A percentile compares a stretch with the other conserved stretches of the same genome.
phyloP scores from a whole-genome alignment of 2,329 filamentous ascomycete species.

The Hypoxylon sp. region DNA sequence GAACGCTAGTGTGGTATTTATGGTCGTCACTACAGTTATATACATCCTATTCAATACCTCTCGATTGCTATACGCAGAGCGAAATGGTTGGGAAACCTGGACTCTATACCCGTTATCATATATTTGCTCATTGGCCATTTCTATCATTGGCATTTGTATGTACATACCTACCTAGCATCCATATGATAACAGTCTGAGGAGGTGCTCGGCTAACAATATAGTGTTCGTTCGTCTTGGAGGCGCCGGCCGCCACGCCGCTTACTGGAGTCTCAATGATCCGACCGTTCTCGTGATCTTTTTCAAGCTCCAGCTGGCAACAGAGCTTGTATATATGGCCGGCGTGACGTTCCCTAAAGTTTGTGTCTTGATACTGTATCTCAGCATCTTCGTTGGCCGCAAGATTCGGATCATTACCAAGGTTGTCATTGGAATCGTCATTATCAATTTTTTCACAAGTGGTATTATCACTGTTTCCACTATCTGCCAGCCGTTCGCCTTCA shows the following conservation, averaged over 20 bases:
- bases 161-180: neutral
- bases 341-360: slow-evolving; percentile 5
- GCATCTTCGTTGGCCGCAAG: neutral
- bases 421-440: slow-evolving; percentile 3
- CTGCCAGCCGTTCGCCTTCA: slow-evolving; percentile 15
- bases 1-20: neutral
- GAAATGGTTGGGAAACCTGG: slow-evolving; percentile 18
- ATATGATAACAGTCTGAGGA: neutral
- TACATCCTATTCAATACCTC: slow-evolving; percentile 5
- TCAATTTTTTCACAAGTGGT: neutral
- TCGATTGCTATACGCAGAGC: neutral
- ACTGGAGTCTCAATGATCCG: slow-evolving; percentile 1
- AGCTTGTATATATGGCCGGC: slow-evolving; percentile 6
- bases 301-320: slow-evolving; percentile 1
- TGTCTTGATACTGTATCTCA: slow-evolving; percentile 6
- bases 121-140: neutral
- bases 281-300: neutral
- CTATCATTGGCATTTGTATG: neutral
- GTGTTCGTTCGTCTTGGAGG: slow-evolving; percentile 12
- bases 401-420: neutral
- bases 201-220: neutral
- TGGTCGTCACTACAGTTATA: neutral
- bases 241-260: neutral
- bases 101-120: slow-evolving; percentile 13
- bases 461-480: neutral